Percentiles rank a stretch among this genome's conserved stretches.
Conservation (phyloP, 177 flowering plant species). For the Telopea speciosissima region DNA sequence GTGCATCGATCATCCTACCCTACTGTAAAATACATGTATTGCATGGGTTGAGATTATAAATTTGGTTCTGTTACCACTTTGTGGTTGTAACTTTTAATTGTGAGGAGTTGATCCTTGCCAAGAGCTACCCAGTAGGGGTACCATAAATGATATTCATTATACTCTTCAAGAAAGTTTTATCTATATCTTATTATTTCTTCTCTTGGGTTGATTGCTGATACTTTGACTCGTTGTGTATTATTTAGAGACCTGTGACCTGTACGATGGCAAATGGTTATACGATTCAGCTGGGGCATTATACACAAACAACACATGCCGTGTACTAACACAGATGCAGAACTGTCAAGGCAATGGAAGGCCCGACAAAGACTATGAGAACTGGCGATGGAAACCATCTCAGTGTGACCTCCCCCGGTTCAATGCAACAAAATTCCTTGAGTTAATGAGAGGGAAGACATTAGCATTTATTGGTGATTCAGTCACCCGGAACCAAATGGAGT, state of each 20-base stretch:
- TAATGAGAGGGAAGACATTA: slow-evolving; percentile 90
- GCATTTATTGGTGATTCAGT: slow-evolving; percentile 96
- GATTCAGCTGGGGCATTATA: slow-evolving; percentile 74
- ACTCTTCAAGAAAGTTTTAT: not conserved
- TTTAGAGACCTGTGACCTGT: slow-evolving; percentile 59
- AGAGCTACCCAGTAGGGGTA: too few species aligned
- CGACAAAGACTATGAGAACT: slow-evolving; percentile 84
- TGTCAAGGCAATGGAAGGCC: slow-evolving; percentile 97
- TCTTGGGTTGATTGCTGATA: not conserved
- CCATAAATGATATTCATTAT: not conserved
- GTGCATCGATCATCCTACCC: not conserved
- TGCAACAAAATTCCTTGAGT: slow-evolving; percentile 66
- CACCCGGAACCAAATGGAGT: slow-evolving; percentile 97
- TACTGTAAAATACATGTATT: not conserved
- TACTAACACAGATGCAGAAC: slow-evolving; percentile 84
- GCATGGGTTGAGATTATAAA: not conserved
- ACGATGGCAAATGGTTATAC: slow-evolving; percentile 69
- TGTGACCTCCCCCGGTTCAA: slow-evolving; percentile 91
- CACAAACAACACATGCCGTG: slow-evolving; percentile 80
- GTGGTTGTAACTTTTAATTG: not conserved
- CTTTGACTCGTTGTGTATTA: not conserved
- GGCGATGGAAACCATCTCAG: slow-evolving; percentile 76
- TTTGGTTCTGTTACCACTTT: not conserved
- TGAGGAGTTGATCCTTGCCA: too few species aligned
- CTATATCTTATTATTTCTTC: not conserved